Base-by-base conservation (phyloP, 148 eudicot species). In the Rhododendron molle region DNA sequence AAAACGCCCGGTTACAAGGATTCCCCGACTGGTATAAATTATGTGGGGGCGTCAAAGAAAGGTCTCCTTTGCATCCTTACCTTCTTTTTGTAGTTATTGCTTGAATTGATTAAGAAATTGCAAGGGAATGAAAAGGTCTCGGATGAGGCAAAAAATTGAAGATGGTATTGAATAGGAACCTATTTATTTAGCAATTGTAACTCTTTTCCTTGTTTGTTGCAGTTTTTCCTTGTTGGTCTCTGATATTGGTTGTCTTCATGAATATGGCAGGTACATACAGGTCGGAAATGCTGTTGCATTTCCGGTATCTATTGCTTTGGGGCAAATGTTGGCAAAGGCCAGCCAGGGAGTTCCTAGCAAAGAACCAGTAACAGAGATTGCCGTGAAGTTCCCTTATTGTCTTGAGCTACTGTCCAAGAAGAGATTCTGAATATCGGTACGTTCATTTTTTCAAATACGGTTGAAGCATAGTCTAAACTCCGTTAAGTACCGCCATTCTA, bases 201-300 rank as follows among this genome's bases (percentile, higher is more conserved):
- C 23, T 26, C 18, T 14, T 54, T 21, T 21, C 28, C 23, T 23
- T 7, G 10, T n/a, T 1, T 71, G 18, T 30, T 71, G 16, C 38
- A 71, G 15, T 28, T 14, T 28, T 9, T 20, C 10, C 30, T 47
- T 69, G n/a, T 40, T 56, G 12, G 9, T 44, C 14, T 46, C 60
- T 74, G 21, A 50, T 28, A 38, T 67, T 56, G 78, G 47, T 54
- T 58, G 6, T 32, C 56, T 76, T 10, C 49, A 26, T 74, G 50
- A 16, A 15, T 58, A 43, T 23, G 12, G 65, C 87, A 92, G 93
- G 88, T 92, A 92, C 26, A 92, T 88, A 20, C 94, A 90, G 87
- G 89, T 92, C 14, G 94, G 94, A 2, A 92, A 92, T 84, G 94
- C 94, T 0, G 92, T 92, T 21, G 92, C 92, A n/a, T 83, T 92